These are phyloP conservation scores for Aegilops bicornis DNA, from an alignment of 176 grass and related monocot genomes.

Conservation along the genomic window DNA sequence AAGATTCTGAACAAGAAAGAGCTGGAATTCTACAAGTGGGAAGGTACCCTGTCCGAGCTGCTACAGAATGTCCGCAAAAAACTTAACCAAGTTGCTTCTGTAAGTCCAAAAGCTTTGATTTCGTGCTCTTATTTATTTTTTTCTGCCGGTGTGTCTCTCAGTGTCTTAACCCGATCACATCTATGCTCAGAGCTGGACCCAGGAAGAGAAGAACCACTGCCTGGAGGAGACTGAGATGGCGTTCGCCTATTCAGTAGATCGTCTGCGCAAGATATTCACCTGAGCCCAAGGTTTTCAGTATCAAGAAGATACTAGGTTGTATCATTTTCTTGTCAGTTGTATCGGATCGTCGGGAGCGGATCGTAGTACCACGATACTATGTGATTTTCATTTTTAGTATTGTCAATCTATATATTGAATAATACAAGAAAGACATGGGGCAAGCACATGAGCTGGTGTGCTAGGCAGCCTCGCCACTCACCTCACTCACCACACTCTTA, in stretches of 20 bases:
- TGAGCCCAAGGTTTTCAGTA: conserved; percentile 3
- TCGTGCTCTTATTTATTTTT: not conserved
- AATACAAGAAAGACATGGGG: no score
- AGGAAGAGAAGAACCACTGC: conserved; percentile 84
- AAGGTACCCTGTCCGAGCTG: conserved; percentile 74
- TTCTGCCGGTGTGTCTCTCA: not conserved
- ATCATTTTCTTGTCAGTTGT: not conserved
- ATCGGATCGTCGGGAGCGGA: not conserved
- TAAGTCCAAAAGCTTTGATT: conserved; percentile 25
- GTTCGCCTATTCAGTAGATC: conserved; percentile 63
- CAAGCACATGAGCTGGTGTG: no score
- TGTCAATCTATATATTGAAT: not conserved
- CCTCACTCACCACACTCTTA: no score
- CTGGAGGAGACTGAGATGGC: conserved; percentile 88
- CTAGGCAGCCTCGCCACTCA: no score
- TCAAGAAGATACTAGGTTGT: not conserved
- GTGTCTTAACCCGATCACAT: not conserved
- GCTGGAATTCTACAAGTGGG: conserved; percentile 96
- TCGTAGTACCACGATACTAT: not conserved
- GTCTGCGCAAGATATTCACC: conserved; percentile 34
- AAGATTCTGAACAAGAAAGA: conserved; percentile 93
- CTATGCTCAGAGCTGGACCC: conserved; percentile 58
- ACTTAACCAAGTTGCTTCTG: conserved; percentile 72
- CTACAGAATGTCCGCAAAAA: conserved; percentile 79
- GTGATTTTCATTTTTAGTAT: not conserved